Conservation (phyloP, 371 early-diverging fungal genomes). For the Blakeslea trispora region DNA sequence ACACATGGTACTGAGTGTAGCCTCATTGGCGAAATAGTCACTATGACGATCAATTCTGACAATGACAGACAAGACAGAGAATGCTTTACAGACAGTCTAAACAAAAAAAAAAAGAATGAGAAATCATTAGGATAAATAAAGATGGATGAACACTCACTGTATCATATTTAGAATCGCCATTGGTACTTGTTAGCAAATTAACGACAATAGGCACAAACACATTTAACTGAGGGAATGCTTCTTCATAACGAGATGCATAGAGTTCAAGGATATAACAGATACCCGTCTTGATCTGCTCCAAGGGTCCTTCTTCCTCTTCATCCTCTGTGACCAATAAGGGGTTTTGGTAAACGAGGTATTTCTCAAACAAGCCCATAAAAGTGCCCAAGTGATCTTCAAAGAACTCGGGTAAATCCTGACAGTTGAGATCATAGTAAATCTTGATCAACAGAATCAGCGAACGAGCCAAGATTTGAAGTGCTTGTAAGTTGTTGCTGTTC, state of each 20-base stretch:
- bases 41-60: constrained; percentile 76
- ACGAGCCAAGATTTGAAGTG: constrained; percentile 72
- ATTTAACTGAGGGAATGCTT: constrained; percentile 78
- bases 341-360: constrained; percentile 83
- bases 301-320: constrained; percentile 82
- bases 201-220: constrained; percentile 87
- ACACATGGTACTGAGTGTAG: constrained; percentile 77
- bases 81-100: constrained; percentile 87
- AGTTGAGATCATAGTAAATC: constrained; percentile 90
- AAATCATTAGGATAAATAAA: neutral
- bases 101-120: neutral
- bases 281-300: constrained; percentile 87
- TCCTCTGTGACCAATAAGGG: constrained; percentile 72
- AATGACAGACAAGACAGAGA: constrained; percentile 87
- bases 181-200: constrained; percentile 74
- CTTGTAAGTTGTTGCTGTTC: constrained; percentile 61
- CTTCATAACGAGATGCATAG: constrained; percentile 89
- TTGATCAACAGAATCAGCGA: constrained; percentile 78
- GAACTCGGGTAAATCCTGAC: constrained; percentile 95
- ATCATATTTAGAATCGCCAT: constrained; percentile 79
- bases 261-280: constrained; percentile 90
- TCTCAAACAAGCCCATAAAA: constrained; percentile 81
- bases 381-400: constrained; percentile 87
- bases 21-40: constrained; percentile 68
- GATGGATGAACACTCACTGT: constrained; percentile 43